Percentiles rank a stretch among this genome's conserved stretches.
phyloP scores from a whole-genome alignment of 495 filamentous ascomycete genomes.

The Chaetomium tenue region DNA sequence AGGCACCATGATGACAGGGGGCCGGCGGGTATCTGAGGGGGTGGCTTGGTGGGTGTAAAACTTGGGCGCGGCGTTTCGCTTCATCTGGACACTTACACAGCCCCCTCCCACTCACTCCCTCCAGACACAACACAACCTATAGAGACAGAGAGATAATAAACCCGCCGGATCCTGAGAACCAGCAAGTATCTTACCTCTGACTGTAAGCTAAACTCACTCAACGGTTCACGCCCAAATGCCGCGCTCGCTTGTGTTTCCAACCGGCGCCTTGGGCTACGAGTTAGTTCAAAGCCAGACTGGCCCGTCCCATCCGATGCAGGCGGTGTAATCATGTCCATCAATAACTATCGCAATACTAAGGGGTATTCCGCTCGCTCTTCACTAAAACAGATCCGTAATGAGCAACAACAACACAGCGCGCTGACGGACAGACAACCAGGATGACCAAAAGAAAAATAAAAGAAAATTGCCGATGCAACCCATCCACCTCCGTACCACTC shows the following conservation, averaged over 20 bases:
- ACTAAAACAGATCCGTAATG: not conserved
- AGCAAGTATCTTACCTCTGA: too few relatives aligned
- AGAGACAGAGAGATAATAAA: too few relatives aligned
- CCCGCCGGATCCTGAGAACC: too few relatives aligned
- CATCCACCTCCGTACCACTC: not conserved
- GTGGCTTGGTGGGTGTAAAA: not conserved
- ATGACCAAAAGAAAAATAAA: not conserved
- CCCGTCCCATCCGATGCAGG: not conserved
- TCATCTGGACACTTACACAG: too few relatives aligned
- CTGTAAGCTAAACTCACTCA: too few relatives aligned
- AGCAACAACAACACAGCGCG: not conserved
- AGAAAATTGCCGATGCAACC: not conserved
- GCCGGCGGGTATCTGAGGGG: not conserved
- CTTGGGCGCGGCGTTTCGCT: too few relatives aligned
- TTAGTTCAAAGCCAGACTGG: not conserved
- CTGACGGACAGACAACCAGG: not conserved
- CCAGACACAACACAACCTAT: too few relatives aligned
- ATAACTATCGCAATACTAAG: not conserved
- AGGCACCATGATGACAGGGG: not conserved
- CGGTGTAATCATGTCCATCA: not conserved
- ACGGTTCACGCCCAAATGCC: too few relatives aligned
- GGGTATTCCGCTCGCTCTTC: conserved; percentile 8
- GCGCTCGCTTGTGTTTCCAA: too few relatives aligned
- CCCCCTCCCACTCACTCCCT: too few relatives aligned
- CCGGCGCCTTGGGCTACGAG: too few relatives aligned